Percentiles rank a stretch among this genome's conserved stretches.
Evolutionary conservation across 345 rosid species (phyloP).

Genomic region (Garcia nutans): DNA sequence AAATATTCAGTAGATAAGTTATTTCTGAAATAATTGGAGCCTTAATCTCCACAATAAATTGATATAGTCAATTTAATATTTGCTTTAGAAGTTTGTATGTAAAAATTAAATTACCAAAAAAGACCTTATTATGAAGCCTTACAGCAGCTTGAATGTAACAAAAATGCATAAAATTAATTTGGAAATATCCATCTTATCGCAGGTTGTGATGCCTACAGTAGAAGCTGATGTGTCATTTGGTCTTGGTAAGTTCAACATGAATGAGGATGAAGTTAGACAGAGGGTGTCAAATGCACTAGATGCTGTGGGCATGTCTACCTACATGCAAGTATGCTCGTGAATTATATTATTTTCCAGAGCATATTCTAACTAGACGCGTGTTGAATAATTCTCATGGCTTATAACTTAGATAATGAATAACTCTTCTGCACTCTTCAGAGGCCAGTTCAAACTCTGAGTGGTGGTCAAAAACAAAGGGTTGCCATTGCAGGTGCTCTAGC

Average conservation of each 20-base stretch:
- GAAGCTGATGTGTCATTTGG: conserved; percentile 96
- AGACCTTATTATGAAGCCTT: background rate
- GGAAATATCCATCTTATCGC: conserved; percentile 24
- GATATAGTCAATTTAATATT: background rate
- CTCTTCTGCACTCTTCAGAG: conserved; percentile 48
- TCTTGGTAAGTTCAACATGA: conserved; percentile 67
- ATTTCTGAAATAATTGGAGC: too few species aligned
- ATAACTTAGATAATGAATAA: too few species aligned
- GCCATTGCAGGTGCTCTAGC: conserved; percentile 98
- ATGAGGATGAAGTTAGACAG: conserved; percentile 54
- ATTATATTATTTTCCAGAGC: background rate
- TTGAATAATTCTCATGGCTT: background rate
- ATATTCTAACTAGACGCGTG: background rate
- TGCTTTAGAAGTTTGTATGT: background rate
- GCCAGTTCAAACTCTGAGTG: conserved; percentile 93
- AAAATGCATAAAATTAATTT: background rate
- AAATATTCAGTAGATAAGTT: too few species aligned
- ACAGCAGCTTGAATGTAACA: background rate
- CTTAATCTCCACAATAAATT: background rate
- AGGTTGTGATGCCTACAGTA: conserved; percentile 97
- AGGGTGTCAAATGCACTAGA: conserved; percentile 69
- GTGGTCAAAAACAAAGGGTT: conserved; percentile 95
- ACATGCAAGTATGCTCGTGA: conserved; percentile 43
- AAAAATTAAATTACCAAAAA: background rate
- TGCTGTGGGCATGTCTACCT: conserved; percentile 75